phyloP scores from a whole-genome alignment of 2,329 filamentous ascomycete genomes.

The Elsinoe batatas region DNA sequence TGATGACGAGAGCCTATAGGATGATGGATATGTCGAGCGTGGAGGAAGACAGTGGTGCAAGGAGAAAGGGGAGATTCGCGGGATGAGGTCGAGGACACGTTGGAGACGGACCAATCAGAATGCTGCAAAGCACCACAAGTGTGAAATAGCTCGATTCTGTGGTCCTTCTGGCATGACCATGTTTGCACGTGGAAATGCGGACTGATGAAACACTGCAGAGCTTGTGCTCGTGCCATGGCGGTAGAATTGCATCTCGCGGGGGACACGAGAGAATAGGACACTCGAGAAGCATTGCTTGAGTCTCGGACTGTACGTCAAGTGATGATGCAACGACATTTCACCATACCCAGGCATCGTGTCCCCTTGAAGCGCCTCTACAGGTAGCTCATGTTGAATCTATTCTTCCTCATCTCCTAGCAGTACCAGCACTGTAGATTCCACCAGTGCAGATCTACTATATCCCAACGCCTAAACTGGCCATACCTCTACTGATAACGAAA shows the following conservation, averaged over 20 bases:
- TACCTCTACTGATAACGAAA: not conserved
- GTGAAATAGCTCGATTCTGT: not conserved
- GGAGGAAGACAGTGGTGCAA: not conserved
- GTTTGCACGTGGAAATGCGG: not conserved
- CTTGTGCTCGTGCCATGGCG: no score
- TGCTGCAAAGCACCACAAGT: not conserved
- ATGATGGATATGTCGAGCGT: not conserved
- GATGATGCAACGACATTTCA: not conserved
- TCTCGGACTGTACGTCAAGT: no score
- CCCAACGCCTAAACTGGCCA: not conserved
- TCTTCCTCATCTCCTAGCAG: not conserved
- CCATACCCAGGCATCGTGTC: not conserved
- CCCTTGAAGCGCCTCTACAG: not conserved
- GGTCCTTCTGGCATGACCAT: not conserved
- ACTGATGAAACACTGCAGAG: not conserved
- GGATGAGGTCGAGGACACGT: not conserved
- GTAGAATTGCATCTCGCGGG: no score
- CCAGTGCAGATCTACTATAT: not conserved
- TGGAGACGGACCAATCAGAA: not conserved
- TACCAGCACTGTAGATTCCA: not conserved
- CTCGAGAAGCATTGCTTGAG: no score
- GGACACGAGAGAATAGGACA: no score
- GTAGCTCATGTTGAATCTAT: not conserved
- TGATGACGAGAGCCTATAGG: conserved; percentile 1
- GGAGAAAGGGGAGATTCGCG: not conserved